Evolutionary conservation across 306 rosid species (phyloP).

Genomic region (Citrullus mucosospermus): DNA sequence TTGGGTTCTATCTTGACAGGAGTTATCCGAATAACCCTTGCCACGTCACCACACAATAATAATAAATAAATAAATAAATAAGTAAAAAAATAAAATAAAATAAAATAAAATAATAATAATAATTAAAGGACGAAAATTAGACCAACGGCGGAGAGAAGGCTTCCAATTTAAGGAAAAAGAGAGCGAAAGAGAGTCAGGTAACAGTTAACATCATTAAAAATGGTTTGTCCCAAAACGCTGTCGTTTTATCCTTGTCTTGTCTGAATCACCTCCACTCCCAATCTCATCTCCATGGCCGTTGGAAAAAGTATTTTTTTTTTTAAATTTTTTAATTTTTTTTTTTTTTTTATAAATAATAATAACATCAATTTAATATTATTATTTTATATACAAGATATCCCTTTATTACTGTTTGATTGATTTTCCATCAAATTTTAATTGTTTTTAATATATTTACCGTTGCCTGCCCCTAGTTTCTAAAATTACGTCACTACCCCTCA

Average conservation of each 20-base stretch:
- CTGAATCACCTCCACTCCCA: neutral
- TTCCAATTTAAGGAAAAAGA: conserved; percentile 2
- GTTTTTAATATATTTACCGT: too few species aligned
- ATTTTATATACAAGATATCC: too few species aligned
- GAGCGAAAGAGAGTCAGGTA: too few species aligned
- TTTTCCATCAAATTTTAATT: too few species aligned
- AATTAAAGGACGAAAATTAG: neutral
- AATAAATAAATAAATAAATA: too few species aligned
- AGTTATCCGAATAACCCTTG: conserved; percentile 14
- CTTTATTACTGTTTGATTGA: too few species aligned
- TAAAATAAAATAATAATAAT: neutral
- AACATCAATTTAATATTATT: too few species aligned
- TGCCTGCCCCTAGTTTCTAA: neutral
- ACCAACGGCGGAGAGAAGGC: conserved; percentile 3
- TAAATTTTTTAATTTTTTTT: too few species aligned
- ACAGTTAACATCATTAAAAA: neutral
- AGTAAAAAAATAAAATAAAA: too few species aligned
- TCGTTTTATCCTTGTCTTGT: neutral
- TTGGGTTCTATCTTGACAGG: neutral
- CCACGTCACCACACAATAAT: conserved; percentile 11
- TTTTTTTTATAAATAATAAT: too few species aligned
- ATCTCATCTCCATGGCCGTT: neutral
- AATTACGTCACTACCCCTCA: neutral
- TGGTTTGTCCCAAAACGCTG: neutral
- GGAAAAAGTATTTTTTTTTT: neutral